Base-by-base conservation (phyloP, 805 yeast species). In the Dipodascus albidus region DNA sequence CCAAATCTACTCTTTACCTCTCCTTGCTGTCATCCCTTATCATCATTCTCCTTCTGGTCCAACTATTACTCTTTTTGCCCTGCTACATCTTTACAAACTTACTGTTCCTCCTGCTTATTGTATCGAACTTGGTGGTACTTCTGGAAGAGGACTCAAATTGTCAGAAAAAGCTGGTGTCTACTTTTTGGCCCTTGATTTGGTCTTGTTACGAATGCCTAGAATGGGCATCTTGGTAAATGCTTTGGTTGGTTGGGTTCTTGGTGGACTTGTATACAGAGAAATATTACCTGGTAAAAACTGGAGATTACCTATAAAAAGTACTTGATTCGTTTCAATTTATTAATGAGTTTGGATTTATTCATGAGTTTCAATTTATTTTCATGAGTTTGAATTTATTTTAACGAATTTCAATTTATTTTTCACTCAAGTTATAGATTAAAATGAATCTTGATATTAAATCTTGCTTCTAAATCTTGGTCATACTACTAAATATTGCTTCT, bases 21-120 rank as follows among this genome's bases (percentile, higher is more conserved):
- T 50, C 4, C 35, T 23, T 24, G 33, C 33, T 27, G 6, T 27
- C 20, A 14, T 38, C 20, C 44, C 44, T 6, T 17, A 38, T 14
- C 44, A 14, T 6, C 17, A 14, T 19, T 38, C 44, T 8, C 44
- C 44, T 47, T 41, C 47, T 20, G 22, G 33, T 63, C 11, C 60
- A 60, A 15, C 50, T 54, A 0, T 54, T 59, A 8, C 23, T 24
- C 47, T 72, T 2, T 69, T 70, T 55, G 68, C 71, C 2, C 52
- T 71, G 11, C 54, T 71, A 38, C 71, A 65, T 9, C 66, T 68
- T 35, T 72, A 70, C 54, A 63, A 67, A 50, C 66, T 64, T 24
- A 58, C 66, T 53, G 67, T 73, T n/a, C 76, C 76, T 2, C 64
- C 68, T 2, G 67, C 68, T 41, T 73, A 73, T 62, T 62, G 62